Percentiles rank a stretch among this genome's conserved stretches.
These are phyloP conservation scores for Hydnum rufescens DNA, from an alignment of 768 basidiomycete species.

Conservation along the genomic window DNA sequence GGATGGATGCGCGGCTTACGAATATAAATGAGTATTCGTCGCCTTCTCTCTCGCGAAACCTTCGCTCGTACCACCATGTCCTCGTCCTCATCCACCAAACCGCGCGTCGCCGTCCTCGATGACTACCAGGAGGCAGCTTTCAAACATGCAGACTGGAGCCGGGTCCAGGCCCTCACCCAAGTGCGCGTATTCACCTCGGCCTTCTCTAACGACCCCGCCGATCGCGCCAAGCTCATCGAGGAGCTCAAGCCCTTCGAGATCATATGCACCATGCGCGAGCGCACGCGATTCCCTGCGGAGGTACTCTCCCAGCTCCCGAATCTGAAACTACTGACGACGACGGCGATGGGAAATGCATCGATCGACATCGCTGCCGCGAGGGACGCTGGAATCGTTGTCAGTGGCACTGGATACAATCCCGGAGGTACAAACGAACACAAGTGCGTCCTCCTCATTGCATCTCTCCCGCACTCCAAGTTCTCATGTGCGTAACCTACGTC, in stretches of 20 bases:
- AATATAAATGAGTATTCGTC: too few relatives aligned
- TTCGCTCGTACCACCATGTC: too few relatives aligned
- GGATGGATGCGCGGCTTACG: too few relatives aligned
- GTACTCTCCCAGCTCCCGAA: conserved; percentile 37
- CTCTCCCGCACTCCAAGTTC: not conserved
- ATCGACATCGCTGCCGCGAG: conserved; percentile 20
- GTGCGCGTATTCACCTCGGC: conserved; percentile 21
- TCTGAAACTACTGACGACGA: conserved; percentile 39
- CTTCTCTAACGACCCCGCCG: conserved; percentile 23
- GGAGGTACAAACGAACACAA: conserved; percentile 29
- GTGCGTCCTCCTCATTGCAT: not conserved
- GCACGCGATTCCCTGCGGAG: conserved; percentile 33
- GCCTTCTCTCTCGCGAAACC: too few relatives aligned
- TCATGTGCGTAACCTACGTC: not conserved
- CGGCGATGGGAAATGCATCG: conserved; percentile 19
- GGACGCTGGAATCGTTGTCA: conserved; percentile 30
- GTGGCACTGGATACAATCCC: conserved; percentile 27
- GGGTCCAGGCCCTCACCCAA: conserved; percentile 19
- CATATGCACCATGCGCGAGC: conserved; percentile 46
- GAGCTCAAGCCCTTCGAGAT: conserved; percentile 34
- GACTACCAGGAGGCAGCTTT: conserved; percentile 38
- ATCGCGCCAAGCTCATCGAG: conserved; percentile 29
- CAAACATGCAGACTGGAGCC: conserved; percentile 34
- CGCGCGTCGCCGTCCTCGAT: conserved; percentile 30
- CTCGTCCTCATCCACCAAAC: too few relatives aligned